Conservation (phyloP, 1,139 yeast genomes). For the Debaryomyces psychrophilus region DNA sequence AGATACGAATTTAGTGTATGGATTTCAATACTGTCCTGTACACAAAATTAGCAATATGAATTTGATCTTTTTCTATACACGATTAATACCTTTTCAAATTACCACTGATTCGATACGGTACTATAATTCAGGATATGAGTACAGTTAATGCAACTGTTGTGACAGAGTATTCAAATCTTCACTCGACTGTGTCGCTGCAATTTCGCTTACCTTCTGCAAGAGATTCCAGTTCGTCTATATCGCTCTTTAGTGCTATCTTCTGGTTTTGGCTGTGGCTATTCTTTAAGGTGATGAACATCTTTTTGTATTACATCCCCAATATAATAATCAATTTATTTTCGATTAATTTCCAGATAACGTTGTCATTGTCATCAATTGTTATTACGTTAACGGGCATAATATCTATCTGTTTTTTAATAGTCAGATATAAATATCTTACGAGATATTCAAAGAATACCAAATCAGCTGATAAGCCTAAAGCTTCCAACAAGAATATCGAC, state of each 20-base stretch:
- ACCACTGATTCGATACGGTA: not conserved
- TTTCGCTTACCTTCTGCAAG: constrained; percentile 8
- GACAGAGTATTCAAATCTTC: not conserved
- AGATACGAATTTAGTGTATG: too few species aligned
- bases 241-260: constrained; percentile 17
- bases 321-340: constrained; percentile 29
- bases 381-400: constrained; percentile 22
- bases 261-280: constrained; percentile 26
- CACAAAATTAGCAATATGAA: not conserved
- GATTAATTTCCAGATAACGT: constrained; percentile 34
- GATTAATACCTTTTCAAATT: not conserved
- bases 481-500: constrained; percentile 20
- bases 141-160: not conserved
- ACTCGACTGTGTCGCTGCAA: not conserved
- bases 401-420: constrained; percentile 31
- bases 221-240: constrained; percentile 14
- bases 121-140: not conserved
- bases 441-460: constrained; percentile 37
- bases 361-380: constrained; percentile 39
- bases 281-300: constrained; percentile 22
- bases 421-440: constrained; percentile 44
- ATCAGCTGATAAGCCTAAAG: constrained; percentile 13
- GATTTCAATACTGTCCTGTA: not conserved
- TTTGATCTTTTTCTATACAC: too few species aligned
- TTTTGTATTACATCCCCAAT: constrained; percentile 27